A percentile compares a stretch with the other conserved stretches of the same genome.
phyloP scores from a whole-genome alignment of 1,284 basidiomycete genomes.

The Apiotrichum sp. region DNA sequence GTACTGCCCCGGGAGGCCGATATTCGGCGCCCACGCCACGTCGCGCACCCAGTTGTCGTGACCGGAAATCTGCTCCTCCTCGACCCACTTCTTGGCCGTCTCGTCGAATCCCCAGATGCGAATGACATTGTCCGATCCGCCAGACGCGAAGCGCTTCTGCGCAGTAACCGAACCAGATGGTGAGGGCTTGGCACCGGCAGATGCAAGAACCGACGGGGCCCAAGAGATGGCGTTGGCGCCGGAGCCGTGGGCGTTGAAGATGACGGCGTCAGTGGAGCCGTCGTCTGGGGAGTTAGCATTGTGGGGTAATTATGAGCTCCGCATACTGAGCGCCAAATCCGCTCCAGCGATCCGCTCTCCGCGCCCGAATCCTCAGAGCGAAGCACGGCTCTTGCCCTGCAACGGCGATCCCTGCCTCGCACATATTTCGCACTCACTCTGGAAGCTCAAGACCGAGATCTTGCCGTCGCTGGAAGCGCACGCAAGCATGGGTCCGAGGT shows the following conservation, averaged over 20 bases:
- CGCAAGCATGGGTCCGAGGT: conserved; percentile 91
- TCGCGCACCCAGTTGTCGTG: conserved; percentile 98
- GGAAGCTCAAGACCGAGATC: conserved; percentile 93
- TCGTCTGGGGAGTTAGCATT: conserved; percentile 61
- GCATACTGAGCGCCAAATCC: no score
- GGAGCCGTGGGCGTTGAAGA: conserved; percentile 92
- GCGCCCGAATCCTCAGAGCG: not conserved
- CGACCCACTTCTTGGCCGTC: conserved; percentile 62
- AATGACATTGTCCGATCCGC: conserved; percentile 92
- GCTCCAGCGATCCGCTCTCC: no score
- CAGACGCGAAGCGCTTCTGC: conserved; percentile 81
- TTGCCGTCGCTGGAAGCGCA: conserved; percentile 99
- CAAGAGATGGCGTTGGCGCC: conserved; percentile 97
- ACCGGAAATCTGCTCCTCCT: conserved; percentile 80
- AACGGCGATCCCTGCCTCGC: not conserved
- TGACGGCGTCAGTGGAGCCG: conserved; percentile 90
- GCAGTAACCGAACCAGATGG: conserved; percentile 9
- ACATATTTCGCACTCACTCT: conserved; percentile 58
- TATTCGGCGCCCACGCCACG: conserved; percentile 95
- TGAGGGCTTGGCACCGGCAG: conserved; percentile 4
- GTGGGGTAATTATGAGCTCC: no score
- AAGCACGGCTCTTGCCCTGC: not conserved
- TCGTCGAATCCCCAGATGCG: conserved; percentile 77
- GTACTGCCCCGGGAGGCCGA: conserved; percentile 88
- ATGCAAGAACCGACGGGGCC: conserved; percentile 75